Conservation (phyloP, 1,284 basidiomycete genomes). For the Paramarasmius palmivorus region DNA sequence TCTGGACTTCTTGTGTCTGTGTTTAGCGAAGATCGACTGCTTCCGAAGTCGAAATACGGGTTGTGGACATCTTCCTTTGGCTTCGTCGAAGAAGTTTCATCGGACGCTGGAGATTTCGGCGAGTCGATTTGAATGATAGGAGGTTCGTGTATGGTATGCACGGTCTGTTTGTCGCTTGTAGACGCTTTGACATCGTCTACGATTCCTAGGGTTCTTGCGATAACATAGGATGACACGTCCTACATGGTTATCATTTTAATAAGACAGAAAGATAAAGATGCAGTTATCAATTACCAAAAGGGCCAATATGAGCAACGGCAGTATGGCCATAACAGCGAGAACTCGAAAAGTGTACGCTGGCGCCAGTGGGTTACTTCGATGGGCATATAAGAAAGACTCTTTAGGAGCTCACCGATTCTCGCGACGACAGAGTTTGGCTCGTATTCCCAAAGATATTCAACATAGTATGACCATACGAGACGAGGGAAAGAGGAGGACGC, state of each 20-base stretch:
- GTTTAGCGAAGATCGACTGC: slow-evolving; percentile 6
- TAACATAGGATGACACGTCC: slow-evolving; percentile 80
- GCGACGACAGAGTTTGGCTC: slow-evolving; percentile 65
- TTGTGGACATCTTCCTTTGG: neutral
- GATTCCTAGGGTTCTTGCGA: slow-evolving; percentile 79
- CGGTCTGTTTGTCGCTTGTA: slow-evolving; percentile 53
- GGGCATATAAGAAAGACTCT: neutral
- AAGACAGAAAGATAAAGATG: slow-evolving; percentile 7
- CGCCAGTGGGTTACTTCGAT: no score
- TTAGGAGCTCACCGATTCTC: slow-evolving; percentile 32
- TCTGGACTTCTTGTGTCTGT: slow-evolving; percentile 1
- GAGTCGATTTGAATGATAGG: slow-evolving; percentile 32
- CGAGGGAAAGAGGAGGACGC: slow-evolving; percentile 27
- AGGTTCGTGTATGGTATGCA: slow-evolving; percentile 23
- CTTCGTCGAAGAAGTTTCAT: neutral
- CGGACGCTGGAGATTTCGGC: slow-evolving; percentile 10
- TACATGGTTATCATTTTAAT: slow-evolving; percentile 26
- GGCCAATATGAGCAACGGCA: slow-evolving; percentile 66
- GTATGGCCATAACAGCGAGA: slow-evolving; percentile 58
- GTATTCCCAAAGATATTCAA: slow-evolving; percentile 64
- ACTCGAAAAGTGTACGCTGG: slow-evolving; percentile 61
- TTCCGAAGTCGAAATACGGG: slow-evolving; percentile 4
- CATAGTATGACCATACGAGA: slow-evolving; percentile 48
- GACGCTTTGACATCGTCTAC: slow-evolving; percentile 71
- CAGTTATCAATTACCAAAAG: slow-evolving; percentile 52